phyloP scores from a whole-genome alignment of 2,329 filamentous ascomycete species.

The Fusarium miscanthi region DNA sequence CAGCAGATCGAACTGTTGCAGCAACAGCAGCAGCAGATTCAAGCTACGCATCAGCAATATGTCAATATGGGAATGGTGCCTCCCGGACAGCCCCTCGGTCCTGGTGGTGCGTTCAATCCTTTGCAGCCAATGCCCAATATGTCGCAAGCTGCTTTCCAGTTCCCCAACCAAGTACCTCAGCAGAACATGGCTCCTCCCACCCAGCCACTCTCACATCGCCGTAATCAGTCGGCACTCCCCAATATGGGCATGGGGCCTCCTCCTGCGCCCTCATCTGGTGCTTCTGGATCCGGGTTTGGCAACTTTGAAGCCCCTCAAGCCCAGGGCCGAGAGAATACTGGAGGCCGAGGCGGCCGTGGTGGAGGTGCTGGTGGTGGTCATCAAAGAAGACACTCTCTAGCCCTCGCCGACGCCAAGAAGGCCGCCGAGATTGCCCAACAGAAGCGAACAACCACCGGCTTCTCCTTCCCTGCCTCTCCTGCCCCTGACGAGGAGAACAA shows the following conservation, averaged over 20 bases:
- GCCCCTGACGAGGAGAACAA: conserved; percentile 64
- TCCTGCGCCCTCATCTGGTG: conserved; percentile 90
- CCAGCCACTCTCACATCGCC: conserved; percentile 88
- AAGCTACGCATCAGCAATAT: conserved; percentile 96
- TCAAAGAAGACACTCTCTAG: conserved; percentile 92
- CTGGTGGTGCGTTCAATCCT: conserved; percentile 77
- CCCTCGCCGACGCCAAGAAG: conserved; percentile 95
- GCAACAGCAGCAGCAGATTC: conserved; percentile 97
- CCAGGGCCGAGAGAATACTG: conserved; percentile 51
- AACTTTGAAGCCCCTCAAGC: conserved; percentile 74
- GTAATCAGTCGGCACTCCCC: conserved; percentile 96
- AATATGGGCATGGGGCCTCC: conserved; percentile 91
- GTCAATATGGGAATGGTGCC: conserved; percentile 97
- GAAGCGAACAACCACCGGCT: conserved; percentile 92
- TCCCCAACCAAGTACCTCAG: conserved; percentile 80
- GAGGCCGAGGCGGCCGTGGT: conserved; percentile 77
- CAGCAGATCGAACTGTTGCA: conserved; percentile 98
- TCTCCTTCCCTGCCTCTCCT: conserved; percentile 86
- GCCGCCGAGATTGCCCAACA: conserved; percentile 96
- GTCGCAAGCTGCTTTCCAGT: conserved; percentile 87
- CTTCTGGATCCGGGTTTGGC: conserved; percentile 81
- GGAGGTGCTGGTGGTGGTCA: conserved; percentile 78
- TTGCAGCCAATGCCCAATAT: conserved; percentile 85
- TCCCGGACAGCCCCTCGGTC: conserved; percentile 79
- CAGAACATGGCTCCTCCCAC: conserved; percentile 81